Conservation (phyloP, 495 filamentous ascomycete genomes). For the Penicillium angulare region DNA sequence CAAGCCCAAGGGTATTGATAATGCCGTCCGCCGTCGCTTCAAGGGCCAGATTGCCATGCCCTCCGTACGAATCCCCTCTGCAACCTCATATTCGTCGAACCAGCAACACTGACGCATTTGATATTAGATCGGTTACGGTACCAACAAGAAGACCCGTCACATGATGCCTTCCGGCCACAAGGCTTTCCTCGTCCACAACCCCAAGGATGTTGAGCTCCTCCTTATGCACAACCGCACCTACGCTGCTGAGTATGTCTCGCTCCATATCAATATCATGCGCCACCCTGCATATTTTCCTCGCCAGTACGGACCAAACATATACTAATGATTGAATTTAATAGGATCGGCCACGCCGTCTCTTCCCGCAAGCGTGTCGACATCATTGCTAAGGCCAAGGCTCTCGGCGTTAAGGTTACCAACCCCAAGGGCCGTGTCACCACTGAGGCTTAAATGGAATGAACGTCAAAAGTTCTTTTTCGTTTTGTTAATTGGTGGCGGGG, state of each 20-base stretch:
- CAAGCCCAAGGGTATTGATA: slow-evolving; percentile 99
- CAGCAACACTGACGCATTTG: neutral
- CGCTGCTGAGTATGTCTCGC: slow-evolving; percentile 84
- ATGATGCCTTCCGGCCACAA: slow-evolving; percentile 99
- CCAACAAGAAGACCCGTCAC: slow-evolving; percentile 98
- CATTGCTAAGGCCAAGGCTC: slow-evolving; percentile 90
- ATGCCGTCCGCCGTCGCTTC: slow-evolving; percentile 85
- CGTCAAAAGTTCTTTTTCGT: slow-evolving; percentile 31
- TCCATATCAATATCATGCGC: neutral
- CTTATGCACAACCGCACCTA: slow-evolving; percentile 99
- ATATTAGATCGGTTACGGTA: slow-evolving; percentile 88
- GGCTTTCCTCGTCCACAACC: slow-evolving; percentile 98
- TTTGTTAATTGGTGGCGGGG: slow-evolving; percentile 20
- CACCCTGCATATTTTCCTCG: no score
- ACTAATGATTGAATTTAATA: slow-evolving; percentile 34
- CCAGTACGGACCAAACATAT: neutral
- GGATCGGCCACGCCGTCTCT: slow-evolving; percentile 95
- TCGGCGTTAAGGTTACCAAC: slow-evolving; percentile 99
- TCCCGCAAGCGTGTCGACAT: slow-evolving; percentile 98
- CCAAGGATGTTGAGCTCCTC: slow-evolving; percentile 91
- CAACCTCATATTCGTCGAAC: no score
- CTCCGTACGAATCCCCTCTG: slow-evolving; percentile 64
- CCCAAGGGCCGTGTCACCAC: slow-evolving; percentile 96
- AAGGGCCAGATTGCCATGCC: slow-evolving; percentile 95
- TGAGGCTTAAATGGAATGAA: slow-evolving; percentile 72